Evolutionary conservation across 2,329 filamentous ascomycete species (phyloP).

Genomic region (Bipolaris gigantea): DNA sequence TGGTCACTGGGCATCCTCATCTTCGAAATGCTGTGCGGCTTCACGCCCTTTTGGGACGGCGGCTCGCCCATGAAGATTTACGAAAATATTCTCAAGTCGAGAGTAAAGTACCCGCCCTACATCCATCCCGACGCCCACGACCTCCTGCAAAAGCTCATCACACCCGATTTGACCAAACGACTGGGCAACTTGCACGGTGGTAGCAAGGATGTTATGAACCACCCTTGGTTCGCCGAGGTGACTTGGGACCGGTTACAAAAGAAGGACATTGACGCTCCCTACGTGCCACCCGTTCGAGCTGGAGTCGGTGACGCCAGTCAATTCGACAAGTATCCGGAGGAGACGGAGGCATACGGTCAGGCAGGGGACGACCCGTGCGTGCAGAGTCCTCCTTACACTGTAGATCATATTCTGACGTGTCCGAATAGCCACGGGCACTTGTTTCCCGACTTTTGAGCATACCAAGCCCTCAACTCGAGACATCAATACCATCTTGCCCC

Average conservation of each 20-base stretch:
- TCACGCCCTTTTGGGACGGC: constrained; percentile 98
- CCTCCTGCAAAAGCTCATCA: constrained; percentile 89
- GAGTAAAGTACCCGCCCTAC: constrained; percentile 95
- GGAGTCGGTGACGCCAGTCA: constrained; percentile 94
- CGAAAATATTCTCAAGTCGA: constrained; percentile 95
- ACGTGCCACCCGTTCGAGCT: constrained; percentile 92
- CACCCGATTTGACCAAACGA: constrained; percentile 89
- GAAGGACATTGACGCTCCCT: constrained; percentile 98
- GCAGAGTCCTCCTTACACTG: constrained; percentile 27
- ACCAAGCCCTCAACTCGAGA: constrained; percentile 4
- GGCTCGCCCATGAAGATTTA: constrained; percentile 99
- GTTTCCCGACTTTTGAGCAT: constrained; percentile 39
- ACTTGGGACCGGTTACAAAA: constrained; percentile 93
- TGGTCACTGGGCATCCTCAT: constrained; percentile 98
- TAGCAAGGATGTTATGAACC: constrained; percentile 88
- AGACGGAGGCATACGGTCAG: constrained; percentile 87
- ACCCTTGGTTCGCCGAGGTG: constrained; percentile 95
- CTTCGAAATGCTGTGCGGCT: constrained; percentile 99
- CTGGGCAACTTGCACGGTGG: constrained; percentile 92
- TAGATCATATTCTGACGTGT: constrained; percentile 37
- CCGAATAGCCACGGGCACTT: constrained; percentile 41
- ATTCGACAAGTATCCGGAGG: constrained; percentile 97
- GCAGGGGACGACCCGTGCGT: constrained; percentile 84
- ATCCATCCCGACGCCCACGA: constrained; percentile 94
- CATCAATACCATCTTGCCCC: constrained; percentile 5